Base-by-base conservation (phyloP, 139 green algal genomes). In the Chlamydomonas sp. region DNA sequence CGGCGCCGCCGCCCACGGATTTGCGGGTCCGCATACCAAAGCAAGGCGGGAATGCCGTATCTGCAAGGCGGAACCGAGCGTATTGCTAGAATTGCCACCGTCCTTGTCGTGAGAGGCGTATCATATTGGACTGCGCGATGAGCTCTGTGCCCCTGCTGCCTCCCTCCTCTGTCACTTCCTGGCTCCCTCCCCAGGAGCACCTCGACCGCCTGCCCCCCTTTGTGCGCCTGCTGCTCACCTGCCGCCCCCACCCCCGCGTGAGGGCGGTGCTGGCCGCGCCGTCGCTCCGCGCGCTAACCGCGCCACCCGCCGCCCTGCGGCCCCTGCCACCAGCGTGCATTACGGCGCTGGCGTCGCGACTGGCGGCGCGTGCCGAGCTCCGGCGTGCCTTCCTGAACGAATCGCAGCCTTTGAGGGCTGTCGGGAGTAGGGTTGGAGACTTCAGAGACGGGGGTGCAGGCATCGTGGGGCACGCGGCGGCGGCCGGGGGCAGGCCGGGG, bases 171-270 rank as follows among this genome's bases (percentile, higher is more conserved):
- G 60, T 9, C 9, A 69, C 7, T 9, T 9, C 64, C 64, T 12
- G 64, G 64, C 68, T 15, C 68, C 15, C 68, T 15, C 68, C 68
- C 68, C 79, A 85, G 79, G 79, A 85, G 79, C 79, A 85, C n/a
- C 76, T 85, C 64, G 64, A 64, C 12, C 79, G 79, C 15, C 49
- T 85, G 64, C 79, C 79, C 49, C 12, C 79, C 16, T 77, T 64
- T 12, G 79, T 85, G 31, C 79, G 79, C 49, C 63, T 85, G 64
- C 69, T 85, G 49, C 12, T 85, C 62, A 85, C 79, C 49, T 64
- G 64, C 16, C 79, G 63, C 14, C 79, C 79, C 2, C 64, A 58
- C 9, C 64, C 79, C 6, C 64, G 64, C 64, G 64, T 85, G 5
- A 31, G 64, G 17, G 64, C 64, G 64, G 15, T 76, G 63, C 63